Conservation (phyloP, 371 early-diverging fungal genomes). For the Mucor velutinosus region DNA sequence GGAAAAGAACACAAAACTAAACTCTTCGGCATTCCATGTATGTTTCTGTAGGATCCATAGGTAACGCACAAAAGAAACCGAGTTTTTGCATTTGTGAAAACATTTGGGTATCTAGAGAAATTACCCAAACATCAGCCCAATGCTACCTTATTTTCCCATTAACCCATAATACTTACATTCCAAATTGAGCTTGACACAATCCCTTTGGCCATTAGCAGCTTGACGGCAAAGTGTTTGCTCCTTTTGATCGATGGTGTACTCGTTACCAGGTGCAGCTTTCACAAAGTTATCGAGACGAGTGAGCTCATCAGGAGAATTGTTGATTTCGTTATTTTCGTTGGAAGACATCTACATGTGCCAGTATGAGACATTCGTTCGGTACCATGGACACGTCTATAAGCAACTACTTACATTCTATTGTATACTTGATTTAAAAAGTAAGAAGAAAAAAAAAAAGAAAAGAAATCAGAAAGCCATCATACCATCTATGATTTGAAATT, state of each 20-base stretch:
- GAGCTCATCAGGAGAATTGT: slow-evolving; percentile 23
- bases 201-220: slow-evolving; percentile 31
- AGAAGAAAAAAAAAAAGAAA: not conserved
- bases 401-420: not conserved
- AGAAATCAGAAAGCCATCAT: not conserved
- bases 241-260: slow-evolving; percentile 54
- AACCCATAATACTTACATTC: slow-evolving; percentile 40
- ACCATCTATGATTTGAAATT: not conserved
- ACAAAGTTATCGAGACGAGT: slow-evolving; percentile 46
- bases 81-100: slow-evolving; percentile 62
- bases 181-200: slow-evolving; percentile 49
- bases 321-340: slow-evolving; percentile 5
- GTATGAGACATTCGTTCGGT: not conserved
- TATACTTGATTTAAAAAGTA: not conserved
- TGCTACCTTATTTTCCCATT: not conserved
- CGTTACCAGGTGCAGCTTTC: slow-evolving; percentile 34
- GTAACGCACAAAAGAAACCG: slow-evolving; percentile 60
- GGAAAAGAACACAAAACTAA: slow-evolving; percentile 10
- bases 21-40: slow-evolving; percentile 55
- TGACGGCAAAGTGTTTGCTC: slow-evolving; percentile 43
- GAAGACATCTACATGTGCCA: not conserved
- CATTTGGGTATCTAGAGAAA: slow-evolving; percentile 50
- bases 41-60: slow-evolving; percentile 59
- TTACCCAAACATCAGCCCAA: not conserved
- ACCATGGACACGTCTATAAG: not conserved